Evolutionary conservation across 306 rosid species (phyloP).

Genomic region (Fragaria iinumae): DNA sequence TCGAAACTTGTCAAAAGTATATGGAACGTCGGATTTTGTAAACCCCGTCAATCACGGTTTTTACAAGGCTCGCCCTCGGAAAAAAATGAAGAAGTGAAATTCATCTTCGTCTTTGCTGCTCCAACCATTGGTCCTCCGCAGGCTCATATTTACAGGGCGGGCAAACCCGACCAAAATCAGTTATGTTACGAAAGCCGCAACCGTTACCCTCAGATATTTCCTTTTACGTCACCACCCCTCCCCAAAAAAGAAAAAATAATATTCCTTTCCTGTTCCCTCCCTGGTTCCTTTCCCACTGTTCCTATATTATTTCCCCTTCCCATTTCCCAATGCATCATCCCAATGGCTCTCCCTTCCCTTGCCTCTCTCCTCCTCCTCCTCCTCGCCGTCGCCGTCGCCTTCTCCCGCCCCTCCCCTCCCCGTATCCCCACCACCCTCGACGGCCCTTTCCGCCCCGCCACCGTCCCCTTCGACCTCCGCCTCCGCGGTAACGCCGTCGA

Average conservation of each 20-base stretch:
- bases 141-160: too few relatives aligned
- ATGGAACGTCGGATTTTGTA: too few relatives aligned
- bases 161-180: too few relatives aligned
- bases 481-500: constrained; percentile 65
- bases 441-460: constrained; percentile 67
- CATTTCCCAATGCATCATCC: neutral
- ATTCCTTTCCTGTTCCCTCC: neutral
- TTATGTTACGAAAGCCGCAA: too few relatives aligned
- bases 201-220: too few relatives aligned
- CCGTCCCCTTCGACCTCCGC: constrained; percentile 53
- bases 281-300: neutral
- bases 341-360: neutral
- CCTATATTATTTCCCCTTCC: neutral
- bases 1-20: too few relatives aligned
- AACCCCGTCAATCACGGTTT: too few relatives aligned
- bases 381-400: neutral
- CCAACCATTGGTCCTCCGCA: too few relatives aligned
- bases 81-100: too few relatives aligned
- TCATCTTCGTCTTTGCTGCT: too few relatives aligned
- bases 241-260: neutral
- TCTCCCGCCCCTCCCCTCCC: neutral
- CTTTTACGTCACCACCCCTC: neutral
- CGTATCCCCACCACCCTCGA: constrained; percentile 66
- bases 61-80: too few relatives aligned
- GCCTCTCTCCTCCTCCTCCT: neutral